Percentiles rank a stretch among this genome's conserved stretches.
Conservation (phyloP, 1,284 basidiomycete species). For the Leccinum subrobustum region DNA sequence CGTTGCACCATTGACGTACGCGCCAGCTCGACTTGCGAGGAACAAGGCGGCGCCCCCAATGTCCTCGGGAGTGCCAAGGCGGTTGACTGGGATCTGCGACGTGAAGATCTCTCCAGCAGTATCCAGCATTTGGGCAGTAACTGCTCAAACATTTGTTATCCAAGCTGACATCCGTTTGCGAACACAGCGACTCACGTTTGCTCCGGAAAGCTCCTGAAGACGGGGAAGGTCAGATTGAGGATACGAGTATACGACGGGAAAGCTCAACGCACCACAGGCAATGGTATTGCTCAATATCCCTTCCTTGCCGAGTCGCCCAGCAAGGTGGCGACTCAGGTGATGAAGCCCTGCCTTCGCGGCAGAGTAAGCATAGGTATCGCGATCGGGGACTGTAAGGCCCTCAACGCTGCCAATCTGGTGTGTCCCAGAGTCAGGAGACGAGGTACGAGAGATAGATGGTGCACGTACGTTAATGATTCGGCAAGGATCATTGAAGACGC, state of each 20-base stretch:
- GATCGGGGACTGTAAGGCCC: constrained; percentile 49
- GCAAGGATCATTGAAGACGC: constrained; percentile 47
- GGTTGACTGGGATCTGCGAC: constrained; percentile 46
- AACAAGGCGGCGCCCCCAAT: constrained; percentile 62
- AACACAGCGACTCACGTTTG: constrained; percentile 41
- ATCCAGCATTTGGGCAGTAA: constrained; percentile 62
- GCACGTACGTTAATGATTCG: constrained; percentile 61
- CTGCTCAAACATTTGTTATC: constrained; percentile 30
- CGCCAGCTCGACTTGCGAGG: constrained; percentile 57
- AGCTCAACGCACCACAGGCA: constrained; percentile 51
- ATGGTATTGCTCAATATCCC: constrained; percentile 69
- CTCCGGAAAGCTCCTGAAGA: constrained; percentile 46
- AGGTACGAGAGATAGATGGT: not conserved
- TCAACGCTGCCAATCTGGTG: constrained; percentile 65
- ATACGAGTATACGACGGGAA: not conserved
- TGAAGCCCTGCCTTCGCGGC: constrained; percentile 64
- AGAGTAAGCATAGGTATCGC: constrained; percentile 71
- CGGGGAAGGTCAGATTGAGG: not conserved
- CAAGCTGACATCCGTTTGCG: not conserved
- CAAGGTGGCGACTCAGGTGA: constrained; percentile 64
- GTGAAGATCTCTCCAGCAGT: constrained; percentile 47
- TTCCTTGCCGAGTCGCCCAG: constrained; percentile 56
- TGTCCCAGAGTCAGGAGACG: not conserved
- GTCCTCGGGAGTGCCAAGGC: constrained; percentile 64
- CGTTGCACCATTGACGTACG: constrained; percentile 64